Evolutionary conservation across 352 stramenopile species (phyloP).

Genomic region (Phytophthora ohioensis): DNA sequence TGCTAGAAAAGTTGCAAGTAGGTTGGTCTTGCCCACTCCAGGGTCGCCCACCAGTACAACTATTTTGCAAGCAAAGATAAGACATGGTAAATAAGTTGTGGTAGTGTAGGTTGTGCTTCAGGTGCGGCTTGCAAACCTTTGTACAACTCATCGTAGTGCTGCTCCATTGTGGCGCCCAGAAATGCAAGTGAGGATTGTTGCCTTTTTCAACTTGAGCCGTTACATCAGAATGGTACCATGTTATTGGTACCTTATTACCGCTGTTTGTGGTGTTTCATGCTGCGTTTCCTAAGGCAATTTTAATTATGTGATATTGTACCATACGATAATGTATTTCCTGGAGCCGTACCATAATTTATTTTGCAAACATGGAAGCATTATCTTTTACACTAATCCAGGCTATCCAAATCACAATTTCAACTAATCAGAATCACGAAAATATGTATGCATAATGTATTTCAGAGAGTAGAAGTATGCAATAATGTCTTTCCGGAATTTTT

Average conservation of each 20-base stretch:
- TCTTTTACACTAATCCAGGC: too few species aligned
- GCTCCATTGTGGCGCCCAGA: constrained; percentile 43
- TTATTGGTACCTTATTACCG: background rate
- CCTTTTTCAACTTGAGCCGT: constrained; percentile 32
- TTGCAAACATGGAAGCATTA: too few species aligned
- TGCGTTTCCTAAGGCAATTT: too few species aligned
- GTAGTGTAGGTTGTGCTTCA: background rate
- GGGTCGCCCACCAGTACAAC: constrained; percentile 84
- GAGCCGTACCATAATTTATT: too few species aligned
- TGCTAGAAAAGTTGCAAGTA: constrained; percentile 84
- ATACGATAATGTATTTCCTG: too few species aligned
- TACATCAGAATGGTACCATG: constrained; percentile 28
- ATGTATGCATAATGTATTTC: too few species aligned
- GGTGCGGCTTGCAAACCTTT: constrained; percentile 52
- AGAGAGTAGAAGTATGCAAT: too few species aligned
- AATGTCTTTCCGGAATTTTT: too few species aligned
- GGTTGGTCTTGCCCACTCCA: constrained; percentile 92
- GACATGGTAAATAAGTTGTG: background rate
- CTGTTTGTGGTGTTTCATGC: too few species aligned
- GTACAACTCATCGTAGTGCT: constrained; percentile 84
- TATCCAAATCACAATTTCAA: too few species aligned
- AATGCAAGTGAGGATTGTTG: constrained; percentile 13
- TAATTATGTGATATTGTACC: too few species aligned
- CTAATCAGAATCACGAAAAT: too few species aligned
- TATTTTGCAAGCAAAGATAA: constrained; percentile 18